Conservation (phyloP, 371 early-diverging fungal genomes). For the Lichtheimia hyalospora region DNA sequence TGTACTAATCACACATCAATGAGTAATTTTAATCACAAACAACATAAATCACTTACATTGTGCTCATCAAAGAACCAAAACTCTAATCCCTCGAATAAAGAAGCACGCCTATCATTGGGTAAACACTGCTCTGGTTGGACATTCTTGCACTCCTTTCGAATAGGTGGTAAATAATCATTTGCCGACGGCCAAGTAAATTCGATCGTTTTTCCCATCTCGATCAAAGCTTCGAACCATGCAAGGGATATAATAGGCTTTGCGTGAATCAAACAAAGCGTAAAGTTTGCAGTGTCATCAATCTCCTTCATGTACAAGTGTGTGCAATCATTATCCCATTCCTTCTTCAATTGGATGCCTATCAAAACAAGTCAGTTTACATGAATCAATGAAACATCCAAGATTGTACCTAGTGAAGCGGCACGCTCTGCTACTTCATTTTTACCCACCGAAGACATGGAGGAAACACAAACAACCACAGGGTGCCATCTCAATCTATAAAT, state of each 20-base stretch:
- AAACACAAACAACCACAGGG: slow-evolving; percentile 2
- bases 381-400: neutral
- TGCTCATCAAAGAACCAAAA: slow-evolving; percentile 5
- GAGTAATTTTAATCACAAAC: too few relatives aligned
- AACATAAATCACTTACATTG: neutral
- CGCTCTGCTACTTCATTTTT: neutral
- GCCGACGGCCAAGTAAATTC: neutral
- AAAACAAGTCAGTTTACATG: neutral
- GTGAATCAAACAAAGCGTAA: neutral
- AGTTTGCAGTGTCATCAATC: neutral
- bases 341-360: slow-evolving; percentile 2
- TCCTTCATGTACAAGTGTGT: slow-evolving; percentile 7
- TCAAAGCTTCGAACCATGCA: neutral
- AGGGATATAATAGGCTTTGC: slow-evolving; percentile 1
- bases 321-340: slow-evolving; percentile 5
- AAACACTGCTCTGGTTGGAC: slow-evolving; percentile 2
- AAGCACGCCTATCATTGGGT: neutral
- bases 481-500: slow-evolving; percentile 2
- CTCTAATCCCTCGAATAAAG: slow-evolving; percentile 3
- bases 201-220: neutral
- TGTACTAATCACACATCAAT: neutral
- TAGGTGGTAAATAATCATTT: neutral
- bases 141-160: neutral
- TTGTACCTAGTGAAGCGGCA: neutral
- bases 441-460: slow-evolving; percentile 1